These are phyloP conservation scores for Orbilia javanica DNA, from an alignment of 2,329 filamentous ascomycete genomes.

Conservation along the genomic window DNA sequence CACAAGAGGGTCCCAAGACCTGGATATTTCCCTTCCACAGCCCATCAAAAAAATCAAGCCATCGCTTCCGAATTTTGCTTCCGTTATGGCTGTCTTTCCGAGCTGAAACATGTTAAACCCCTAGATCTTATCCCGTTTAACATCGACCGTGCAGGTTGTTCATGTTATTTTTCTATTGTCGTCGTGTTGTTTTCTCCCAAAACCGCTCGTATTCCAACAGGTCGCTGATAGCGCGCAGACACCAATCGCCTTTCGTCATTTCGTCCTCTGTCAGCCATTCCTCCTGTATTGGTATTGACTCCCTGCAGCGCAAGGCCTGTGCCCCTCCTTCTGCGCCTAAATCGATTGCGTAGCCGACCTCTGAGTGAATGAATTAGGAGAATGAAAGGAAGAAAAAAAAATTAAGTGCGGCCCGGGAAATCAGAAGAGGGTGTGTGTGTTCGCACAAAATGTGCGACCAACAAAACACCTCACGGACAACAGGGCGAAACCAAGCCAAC, in stretches of 20 bases:
- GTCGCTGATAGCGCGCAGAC: not conserved
- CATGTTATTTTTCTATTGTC: not conserved
- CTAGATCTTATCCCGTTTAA: not conserved
- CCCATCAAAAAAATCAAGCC: constrained; percentile 4
- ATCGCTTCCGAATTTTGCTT: constrained; percentile 4
- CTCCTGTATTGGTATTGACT: not conserved
- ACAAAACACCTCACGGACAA: constrained; percentile 11
- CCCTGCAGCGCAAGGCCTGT: not conserved
- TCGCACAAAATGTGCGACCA: constrained; percentile 31
- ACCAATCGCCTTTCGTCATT: not conserved
- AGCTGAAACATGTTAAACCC: not conserved
- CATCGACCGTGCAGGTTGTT: not conserved
- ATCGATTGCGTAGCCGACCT: constrained; percentile 13
- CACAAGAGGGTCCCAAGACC: not conserved
- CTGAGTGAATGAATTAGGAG: constrained; percentile 8
- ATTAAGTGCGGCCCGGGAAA: constrained; percentile 10
- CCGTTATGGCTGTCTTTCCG: not conserved
- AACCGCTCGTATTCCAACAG: not conserved
- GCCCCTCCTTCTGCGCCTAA: not conserved
- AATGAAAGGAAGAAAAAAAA: constrained; percentile 19
- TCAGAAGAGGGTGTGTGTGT: constrained; percentile 5
- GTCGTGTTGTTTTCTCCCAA: constrained; percentile 1
- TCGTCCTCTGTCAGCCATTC: not conserved
- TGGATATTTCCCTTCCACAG: not conserved
- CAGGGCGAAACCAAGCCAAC: constrained; percentile 18